phyloP scores from a whole-genome alignment of 345 rosid species.

The Salix udensis region DNA sequence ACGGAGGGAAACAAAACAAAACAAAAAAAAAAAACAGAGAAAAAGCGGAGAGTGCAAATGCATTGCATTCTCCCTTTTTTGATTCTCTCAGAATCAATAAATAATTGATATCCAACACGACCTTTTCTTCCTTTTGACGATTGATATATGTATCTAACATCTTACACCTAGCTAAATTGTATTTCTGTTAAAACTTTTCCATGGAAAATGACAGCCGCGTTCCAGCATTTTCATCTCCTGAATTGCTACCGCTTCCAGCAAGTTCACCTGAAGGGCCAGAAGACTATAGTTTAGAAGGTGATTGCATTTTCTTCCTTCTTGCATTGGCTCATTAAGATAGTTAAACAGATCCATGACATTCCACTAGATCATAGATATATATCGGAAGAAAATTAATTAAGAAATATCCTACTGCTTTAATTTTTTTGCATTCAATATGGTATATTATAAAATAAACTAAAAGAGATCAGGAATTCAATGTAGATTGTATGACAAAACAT shows the following conservation, averaged over 20 bases:
- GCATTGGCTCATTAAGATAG: too few relatives aligned
- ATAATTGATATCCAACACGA: not conserved
- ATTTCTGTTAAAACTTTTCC: not conserved
- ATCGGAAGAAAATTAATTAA: not conserved
- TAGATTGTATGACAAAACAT: too few relatives aligned
- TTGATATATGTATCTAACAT: not conserved
- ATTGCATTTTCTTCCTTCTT: not conserved
- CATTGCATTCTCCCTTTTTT: constrained; percentile 1
- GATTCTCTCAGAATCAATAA: not conserved
- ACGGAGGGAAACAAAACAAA: not conserved
- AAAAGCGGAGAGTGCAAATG: not conserved
- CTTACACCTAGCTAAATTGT: not conserved
- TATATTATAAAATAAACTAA: too few relatives aligned
- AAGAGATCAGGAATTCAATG: too few relatives aligned
- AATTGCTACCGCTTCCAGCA: constrained; percentile 26
- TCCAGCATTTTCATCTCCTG: constrained; percentile 52
- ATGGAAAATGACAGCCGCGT: constrained; percentile 25
- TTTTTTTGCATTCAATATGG: not conserved
- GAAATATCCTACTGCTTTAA: not conserved
- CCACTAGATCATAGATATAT: not conserved
- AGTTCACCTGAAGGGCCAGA: constrained; percentile 22
- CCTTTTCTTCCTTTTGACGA: too few relatives aligned
- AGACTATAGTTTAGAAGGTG: constrained; percentile 51
- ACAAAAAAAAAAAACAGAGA: not conserved
- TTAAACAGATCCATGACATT: too few relatives aligned